phyloP scores from a whole-genome alignment of 2,329 filamentous ascomycete genomes.

The Sporothrix globosa region DNA sequence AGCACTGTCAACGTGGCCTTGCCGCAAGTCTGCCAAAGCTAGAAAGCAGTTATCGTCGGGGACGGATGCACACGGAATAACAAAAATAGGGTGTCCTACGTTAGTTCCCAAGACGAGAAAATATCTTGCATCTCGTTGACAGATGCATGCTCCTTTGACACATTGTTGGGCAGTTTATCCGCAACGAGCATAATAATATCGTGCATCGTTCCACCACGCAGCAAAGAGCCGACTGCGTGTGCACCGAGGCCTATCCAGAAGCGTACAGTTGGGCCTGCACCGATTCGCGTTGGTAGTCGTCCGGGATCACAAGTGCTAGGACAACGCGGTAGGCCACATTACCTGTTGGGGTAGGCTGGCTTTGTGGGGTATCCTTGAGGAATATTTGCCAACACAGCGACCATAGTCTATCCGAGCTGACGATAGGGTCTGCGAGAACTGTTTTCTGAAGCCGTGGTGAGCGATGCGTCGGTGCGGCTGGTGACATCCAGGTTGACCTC shows the following conservation, averaged over 20 bases:
- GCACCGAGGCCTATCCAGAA: constrained; percentile 43
- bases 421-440: constrained; percentile 35
- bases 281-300: too few relatives aligned
- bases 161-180: constrained; percentile 22
- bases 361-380: constrained; percentile 32
- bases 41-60: neutral
- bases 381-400: constrained; percentile 38
- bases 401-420: constrained; percentile 40
- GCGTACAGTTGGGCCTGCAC: constrained; percentile 39
- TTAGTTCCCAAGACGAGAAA: constrained; percentile 44
- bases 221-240: constrained; percentile 42
- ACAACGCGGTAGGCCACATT: constrained; percentile 44
- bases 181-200: constrained; percentile 41
- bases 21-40: neutral
- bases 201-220: constrained; percentile 41
- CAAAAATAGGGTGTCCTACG: neutral
- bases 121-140: constrained; percentile 41
- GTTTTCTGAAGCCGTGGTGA: constrained; percentile 35
- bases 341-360: constrained; percentile 39
- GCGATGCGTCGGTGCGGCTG: constrained; percentile 25
- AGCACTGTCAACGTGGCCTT: neutral
- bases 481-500: neutral
- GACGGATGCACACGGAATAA: neutral
- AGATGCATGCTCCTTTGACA: constrained; percentile 39
- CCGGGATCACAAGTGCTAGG: constrained; percentile 37